phyloP scores from a whole-genome alignment of 306 rosid genomes.

The Quercus rubra region DNA sequence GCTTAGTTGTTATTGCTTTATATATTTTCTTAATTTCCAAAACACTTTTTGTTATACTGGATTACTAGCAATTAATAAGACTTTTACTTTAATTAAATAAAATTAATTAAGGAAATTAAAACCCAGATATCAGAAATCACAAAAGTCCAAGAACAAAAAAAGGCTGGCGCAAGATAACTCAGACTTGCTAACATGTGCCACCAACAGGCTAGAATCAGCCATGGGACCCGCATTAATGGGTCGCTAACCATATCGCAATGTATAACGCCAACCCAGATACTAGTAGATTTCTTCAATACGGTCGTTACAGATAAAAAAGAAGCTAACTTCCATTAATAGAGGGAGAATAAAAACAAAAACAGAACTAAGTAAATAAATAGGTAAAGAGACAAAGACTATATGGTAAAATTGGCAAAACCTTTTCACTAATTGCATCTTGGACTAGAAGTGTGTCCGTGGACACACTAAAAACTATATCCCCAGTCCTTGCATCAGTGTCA shows the following conservation, averaged over 20 bases:
- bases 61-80: neutral
- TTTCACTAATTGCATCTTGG: slow-evolving; percentile 98
- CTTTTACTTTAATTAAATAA: neutral
- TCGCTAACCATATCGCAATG: neutral
- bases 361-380: neutral
- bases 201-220: neutral
- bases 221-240: slow-evolving; percentile 17
- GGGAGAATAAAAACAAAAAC: neutral
- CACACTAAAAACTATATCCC: slow-evolving; percentile 94
- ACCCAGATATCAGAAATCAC: neutral
- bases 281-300: neutral
- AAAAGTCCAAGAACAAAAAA: neutral
- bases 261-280: neutral
- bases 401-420: slow-evolving; percentile 44
- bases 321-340: neutral
- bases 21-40: too few relatives aligned
- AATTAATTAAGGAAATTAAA: neutral
- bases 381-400: neutral
- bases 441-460: slow-evolving; percentile 96
- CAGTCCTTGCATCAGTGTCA: slow-evolving; percentile 96
- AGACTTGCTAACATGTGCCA: slow-evolving; percentile 17
- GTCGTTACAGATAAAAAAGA: neutral
- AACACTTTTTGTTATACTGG: neutral
- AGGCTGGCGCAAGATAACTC: slow-evolving; percentile 11
- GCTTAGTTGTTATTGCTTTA: too few relatives aligned